A percentile compares a stretch with the other conserved stretches of the same genome.
Conservation (phyloP, 1,284 basidiomycete species). For the Heterobasidion annosum region DNA sequence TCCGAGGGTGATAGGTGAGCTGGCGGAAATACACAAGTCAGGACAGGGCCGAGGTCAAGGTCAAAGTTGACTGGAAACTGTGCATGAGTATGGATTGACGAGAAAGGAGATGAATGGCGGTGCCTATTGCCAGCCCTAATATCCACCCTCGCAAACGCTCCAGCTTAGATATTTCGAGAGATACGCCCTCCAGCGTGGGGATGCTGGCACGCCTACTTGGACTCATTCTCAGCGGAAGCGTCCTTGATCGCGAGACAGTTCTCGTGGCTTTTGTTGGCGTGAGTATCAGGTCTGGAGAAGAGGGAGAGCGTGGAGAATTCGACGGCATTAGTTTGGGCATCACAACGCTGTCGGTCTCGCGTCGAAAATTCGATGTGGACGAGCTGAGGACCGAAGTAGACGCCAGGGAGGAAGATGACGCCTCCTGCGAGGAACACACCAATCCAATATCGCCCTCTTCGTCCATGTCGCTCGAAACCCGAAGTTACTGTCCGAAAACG, state of each 20-base stretch:
- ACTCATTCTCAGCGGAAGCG: constrained; percentile 23
- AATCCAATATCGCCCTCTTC: constrained; percentile 23
- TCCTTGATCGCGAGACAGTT: constrained; percentile 28
- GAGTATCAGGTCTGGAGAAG: constrained; percentile 14
- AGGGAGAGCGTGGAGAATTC: constrained; percentile 14
- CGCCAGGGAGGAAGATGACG: constrained; percentile 14
- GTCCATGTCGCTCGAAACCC: constrained; percentile 7
- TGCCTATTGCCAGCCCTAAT: constrained; percentile 70
- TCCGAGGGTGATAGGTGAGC: constrained; percentile 55
- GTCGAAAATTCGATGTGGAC: background rate
- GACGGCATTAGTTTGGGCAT: background rate
- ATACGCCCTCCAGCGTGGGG: constrained; percentile 18
- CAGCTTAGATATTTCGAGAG: constrained; percentile 39
- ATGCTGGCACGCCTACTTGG: constrained; percentile 4
- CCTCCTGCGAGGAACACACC: background rate
- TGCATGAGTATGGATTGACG: constrained; percentile 7
- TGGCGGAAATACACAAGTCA: constrained; percentile 65
- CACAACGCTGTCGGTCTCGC: background rate
- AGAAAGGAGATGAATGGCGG: constrained; percentile 12
- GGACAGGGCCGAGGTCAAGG: constrained; percentile 77
- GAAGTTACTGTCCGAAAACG: too few relatives aligned
- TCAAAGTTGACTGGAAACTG: constrained; percentile 72
- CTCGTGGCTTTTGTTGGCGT: background rate
- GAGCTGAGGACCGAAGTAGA: constrained; percentile 1
- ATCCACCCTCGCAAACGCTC: constrained; percentile 65